Evolutionary conservation across 1,139 yeast species (phyloP), one percentile per base, ranked within the genome.

Genomic region (Meyerozyma carpophila): DNA sequence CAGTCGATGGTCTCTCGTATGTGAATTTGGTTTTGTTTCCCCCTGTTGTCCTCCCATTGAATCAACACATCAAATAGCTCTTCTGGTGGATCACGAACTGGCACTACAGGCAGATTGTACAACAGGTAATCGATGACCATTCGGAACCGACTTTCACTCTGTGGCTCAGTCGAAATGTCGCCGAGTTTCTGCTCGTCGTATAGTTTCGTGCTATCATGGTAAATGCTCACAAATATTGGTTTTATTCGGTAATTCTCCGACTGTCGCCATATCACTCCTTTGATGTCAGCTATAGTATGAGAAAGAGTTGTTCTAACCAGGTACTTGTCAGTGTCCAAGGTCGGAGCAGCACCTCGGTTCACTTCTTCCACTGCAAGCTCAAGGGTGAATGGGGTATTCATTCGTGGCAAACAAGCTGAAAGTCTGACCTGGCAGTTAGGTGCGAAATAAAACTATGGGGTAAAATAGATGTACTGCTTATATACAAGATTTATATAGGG

Each of bases 201-300:
- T 8, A 53, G 31, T 2, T 24, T 26, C 9, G 43, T 29, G 3
- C 46, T 55, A 1, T 47, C 13, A 42, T 50, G 49, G 4, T 41
- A 39, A 13, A 67, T 42, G 21, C 40, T 48, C 11, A 63, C 28
- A 37, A 59, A 58, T 8, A 55, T 25, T 11, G 72, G 72, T 43
- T 53, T 57, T 36, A 67, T 51, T 14, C 43, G 43, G 41, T 50
- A 45, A 26, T 62, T 50, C 3, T 49, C 48, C 4, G 70, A 65
- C 39, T 52, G 47, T 37, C 39, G 37, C 72, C 73, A 66, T 8
- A 67, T 52, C 56, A 53, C 60, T 9, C 66, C 58, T 28, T 56
- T 50, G 10, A 66, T 47, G 39, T 62, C 65, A 8, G 50, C 47
- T 31, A 63, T 48, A 2, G 46, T 45, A 43, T 64, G 66, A 3